A percentile compares a stretch with the other conserved stretches of the same genome.
Evolutionary conservation across 768 basidiomycete genomes (phyloP).

Genomic region (Cyclocybe aegerita): DNA sequence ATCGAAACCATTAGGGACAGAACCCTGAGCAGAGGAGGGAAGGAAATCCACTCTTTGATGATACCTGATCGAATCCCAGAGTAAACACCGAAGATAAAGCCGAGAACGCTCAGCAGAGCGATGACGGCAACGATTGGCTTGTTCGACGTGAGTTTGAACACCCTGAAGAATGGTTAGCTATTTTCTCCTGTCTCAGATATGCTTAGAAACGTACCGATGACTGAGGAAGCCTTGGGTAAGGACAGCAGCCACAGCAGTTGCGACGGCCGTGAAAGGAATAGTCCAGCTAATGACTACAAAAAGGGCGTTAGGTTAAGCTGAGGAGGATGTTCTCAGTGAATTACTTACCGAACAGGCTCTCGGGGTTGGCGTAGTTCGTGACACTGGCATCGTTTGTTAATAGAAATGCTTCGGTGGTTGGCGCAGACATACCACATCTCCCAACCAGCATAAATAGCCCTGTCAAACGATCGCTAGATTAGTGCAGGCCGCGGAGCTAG

Average conservation of each 20-base stretch:
- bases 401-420: background rate
- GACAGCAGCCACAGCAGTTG: conserved; percentile 44
- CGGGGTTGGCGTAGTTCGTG: conserved; percentile 37
- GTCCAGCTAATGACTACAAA: conserved; percentile 43
- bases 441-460: conserved; percentile 33
- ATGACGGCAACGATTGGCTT: conserved; percentile 31
- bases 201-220: conserved; percentile 33
- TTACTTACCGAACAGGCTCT: conserved; percentile 29
- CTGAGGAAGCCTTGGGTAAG: conserved; percentile 51
- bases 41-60: conserved; percentile 36
- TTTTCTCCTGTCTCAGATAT: background rate
- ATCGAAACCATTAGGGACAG: background rate
- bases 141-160: conserved; percentile 33
- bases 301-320: background rate
- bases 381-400: conserved; percentile 27
- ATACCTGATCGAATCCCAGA: conserved; percentile 43
- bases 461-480: conserved; percentile 6
- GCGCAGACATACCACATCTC: conserved; percentile 23
- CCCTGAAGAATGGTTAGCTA: conserved; percentile 17
- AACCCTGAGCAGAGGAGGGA: conserved; percentile 23
- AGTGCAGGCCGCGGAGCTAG: background rate
- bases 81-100: conserved; percentile 43
- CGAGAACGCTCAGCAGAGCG: conserved; percentile 33
- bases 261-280: conserved; percentile 48
- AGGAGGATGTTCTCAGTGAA: background rate